A percentile compares a stretch with the other conserved stretches of the same genome.
These are phyloP conservation scores for Candida rishiriensis DNA, from an alignment of 805 yeast species.

Conservation along the genomic window DNA sequence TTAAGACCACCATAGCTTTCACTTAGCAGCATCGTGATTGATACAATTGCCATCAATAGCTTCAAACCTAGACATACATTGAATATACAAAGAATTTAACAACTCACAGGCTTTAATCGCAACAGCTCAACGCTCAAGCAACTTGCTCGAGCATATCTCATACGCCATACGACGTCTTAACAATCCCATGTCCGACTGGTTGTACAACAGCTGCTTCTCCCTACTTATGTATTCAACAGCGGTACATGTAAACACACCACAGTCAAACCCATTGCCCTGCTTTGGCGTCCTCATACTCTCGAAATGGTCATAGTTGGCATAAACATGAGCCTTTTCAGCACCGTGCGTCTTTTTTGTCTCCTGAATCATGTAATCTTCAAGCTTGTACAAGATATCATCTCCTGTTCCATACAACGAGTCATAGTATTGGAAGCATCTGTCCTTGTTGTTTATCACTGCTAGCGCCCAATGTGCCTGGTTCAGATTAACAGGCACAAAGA, in stretches of 20 bases:
- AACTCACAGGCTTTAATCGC: too few species aligned
- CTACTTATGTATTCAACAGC: conserved; percentile 61
- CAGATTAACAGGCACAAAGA: conserved; percentile 83
- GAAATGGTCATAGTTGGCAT: conserved; percentile 20
- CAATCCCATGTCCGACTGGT: conserved; percentile 63
- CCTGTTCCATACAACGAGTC: conserved; percentile 69
- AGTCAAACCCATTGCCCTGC: conserved; percentile 87
- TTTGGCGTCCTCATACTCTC: conserved; percentile 53
- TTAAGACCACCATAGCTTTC: not conserved
- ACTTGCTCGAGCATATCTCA: conserved; percentile 37
- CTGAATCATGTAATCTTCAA: conserved; percentile 58
- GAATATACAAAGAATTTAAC: too few species aligned
- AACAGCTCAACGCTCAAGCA: conserved; percentile 1
- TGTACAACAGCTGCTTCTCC: conserved; percentile 45
- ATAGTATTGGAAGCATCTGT: conserved; percentile 57
- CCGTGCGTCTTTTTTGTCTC: conserved; percentile 57
- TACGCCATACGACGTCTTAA: conserved; percentile 67
- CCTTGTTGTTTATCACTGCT: conserved; percentile 65
- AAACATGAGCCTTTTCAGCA: conserved; percentile 31
- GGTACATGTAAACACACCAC: conserved; percentile 91
- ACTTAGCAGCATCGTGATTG: too few species aligned
- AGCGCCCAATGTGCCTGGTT: conserved; percentile 89
- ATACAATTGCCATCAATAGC: too few species aligned
- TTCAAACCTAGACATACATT: too few species aligned
- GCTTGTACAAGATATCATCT: conserved; percentile 37